Base-by-base conservation (phyloP, 2,329 filamentous ascomycete genomes). In the Polychaeton citri region DNA sequence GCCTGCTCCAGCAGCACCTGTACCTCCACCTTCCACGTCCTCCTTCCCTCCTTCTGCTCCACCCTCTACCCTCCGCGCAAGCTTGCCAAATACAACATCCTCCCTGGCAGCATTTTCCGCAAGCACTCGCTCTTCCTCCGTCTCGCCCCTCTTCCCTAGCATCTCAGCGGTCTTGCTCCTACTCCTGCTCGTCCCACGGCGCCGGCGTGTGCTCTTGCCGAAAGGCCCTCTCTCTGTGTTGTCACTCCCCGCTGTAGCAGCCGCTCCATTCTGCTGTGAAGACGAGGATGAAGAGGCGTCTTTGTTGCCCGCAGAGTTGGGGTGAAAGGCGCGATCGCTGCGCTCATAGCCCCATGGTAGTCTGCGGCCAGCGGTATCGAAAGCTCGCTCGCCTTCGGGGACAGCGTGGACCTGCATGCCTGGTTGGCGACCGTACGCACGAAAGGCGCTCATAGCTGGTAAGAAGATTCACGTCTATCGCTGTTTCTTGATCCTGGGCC, bases 401-500 rank as follows among this genome's bases (percentile, higher is more conserved):
- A 79, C 74, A 20, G 71, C 72, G 55, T 79, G 74, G 35, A 79
- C 73, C 56, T 79, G 74, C 70, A 78, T 78, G 38, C 60, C 61
- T 1, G 47, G 49, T 6, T 43, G 47, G 19, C 18, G 30, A 10
- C 13, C 30, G 30, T 13, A 17, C 10, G 4, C 30, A 15, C 24
- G 12, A 15, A 28, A 28, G 24, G 24, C 24, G 24, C 24, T 28
- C 24, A 28, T 28, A 15, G 5, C 7, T 4, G 3, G 7, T 15
- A 28, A 28, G n/a, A n/a, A n/a, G n/a, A n/a, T n/a, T n/a, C n/a
- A n/a, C n/a, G n/a, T n/a, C n/a, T n/a, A n/a, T n/a, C n/a, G n/a
- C n/a, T n/a, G n/a, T n/a, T n/a, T n/a, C n/a, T n/a, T n/a, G n/a
- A n/a, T n/a, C n/a, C n/a, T n/a, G n/a, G n/a, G n/a, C n/a, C n/a